phyloP scores from a whole-genome alignment of 805 yeast species.

The Metschnikowia dekortorum region DNA sequence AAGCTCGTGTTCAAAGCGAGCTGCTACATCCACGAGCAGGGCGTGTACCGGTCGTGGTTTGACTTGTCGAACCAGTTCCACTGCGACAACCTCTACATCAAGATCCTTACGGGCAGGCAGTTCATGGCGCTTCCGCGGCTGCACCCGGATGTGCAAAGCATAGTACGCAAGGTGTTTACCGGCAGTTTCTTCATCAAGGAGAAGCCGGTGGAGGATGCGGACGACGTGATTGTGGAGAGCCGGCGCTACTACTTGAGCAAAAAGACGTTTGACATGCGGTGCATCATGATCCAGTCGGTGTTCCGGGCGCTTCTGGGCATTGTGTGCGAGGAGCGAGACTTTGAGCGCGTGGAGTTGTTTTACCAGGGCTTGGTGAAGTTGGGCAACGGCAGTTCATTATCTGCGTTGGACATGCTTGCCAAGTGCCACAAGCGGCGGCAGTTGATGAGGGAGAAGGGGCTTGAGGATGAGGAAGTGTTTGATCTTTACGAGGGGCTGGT shows the following conservation, averaged over 20 bases:
- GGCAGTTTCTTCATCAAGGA: constrained; percentile 23
- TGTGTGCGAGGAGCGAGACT: constrained; percentile 21
- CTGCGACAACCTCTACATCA: constrained; percentile 10
- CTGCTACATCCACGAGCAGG: constrained; percentile 6
- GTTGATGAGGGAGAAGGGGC: constrained; percentile 1
- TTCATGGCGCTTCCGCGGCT: constrained; percentile 15
- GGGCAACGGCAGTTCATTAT: constrained; percentile 32
- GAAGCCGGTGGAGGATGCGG: constrained; percentile 9
- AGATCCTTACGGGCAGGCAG: constrained; percentile 10
- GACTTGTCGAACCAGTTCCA: constrained; percentile 15
- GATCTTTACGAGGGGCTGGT: constrained; percentile 12
- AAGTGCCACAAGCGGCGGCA: constrained; percentile 8
- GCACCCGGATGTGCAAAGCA: constrained; percentile 26
- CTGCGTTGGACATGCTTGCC: constrained; percentile 19
- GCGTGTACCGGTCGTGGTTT: constrained; percentile 13
- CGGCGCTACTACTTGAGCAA: constrained; percentile 22
- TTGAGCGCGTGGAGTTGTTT: constrained; percentile 28
- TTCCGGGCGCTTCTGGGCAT: constrained; percentile 21
- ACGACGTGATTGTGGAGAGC: constrained; percentile 23
- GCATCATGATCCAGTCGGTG: constrained; percentile 32
- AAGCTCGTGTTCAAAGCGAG: constrained; percentile 8
- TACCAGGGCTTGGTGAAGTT: constrained; percentile 27
- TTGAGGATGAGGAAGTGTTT: constrained; percentile 12
- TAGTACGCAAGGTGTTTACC: constrained; percentile 18
- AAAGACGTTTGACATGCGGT: constrained; percentile 25